Evolutionary conservation across 1,284 basidiomycete species (phyloP).

Genomic region (Ceratorhiza oryzae-sativae): DNA sequence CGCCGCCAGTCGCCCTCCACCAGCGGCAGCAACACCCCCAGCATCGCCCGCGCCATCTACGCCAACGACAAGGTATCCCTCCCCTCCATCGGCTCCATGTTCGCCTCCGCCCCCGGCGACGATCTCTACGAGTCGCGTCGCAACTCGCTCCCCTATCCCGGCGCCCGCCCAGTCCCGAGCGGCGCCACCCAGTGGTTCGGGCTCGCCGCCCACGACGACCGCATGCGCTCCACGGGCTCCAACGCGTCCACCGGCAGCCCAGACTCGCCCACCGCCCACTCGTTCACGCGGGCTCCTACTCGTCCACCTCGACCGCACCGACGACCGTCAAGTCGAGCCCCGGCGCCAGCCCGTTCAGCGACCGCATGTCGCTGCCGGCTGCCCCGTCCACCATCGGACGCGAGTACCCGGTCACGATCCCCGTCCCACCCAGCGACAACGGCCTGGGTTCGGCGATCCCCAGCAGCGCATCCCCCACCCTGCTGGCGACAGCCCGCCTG

Average conservation of each 20-base stretch:
- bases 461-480: constrained; percentile 55
- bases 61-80: constrained; percentile 29
- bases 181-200: constrained; percentile 23
- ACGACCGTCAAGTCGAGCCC: constrained; percentile 36
- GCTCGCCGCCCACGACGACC: constrained; percentile 18
- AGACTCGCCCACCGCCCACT: constrained; percentile 19
- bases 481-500: constrained; percentile 51
- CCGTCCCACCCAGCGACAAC: constrained; percentile 49
- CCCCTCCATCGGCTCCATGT: constrained; percentile 30
- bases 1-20: constrained; percentile 33
- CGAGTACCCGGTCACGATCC: constrained; percentile 32
- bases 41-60: not conserved
- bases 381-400: constrained; percentile 7
- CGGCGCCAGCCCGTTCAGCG: constrained; percentile 15
- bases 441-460: constrained; percentile 45
- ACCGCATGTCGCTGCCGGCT: constrained; percentile 14
- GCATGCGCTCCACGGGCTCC: constrained; percentile 4
- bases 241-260: constrained; percentile 11
- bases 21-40: constrained; percentile 36
- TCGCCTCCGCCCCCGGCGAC: not conserved
- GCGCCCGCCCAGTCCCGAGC: not conserved
- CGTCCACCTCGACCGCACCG: constrained; percentile 24
- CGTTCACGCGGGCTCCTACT: constrained; percentile 32
- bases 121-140: constrained; percentile 25
- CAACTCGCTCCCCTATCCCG: constrained; percentile 23